Evolutionary conservation across 176 grass and related monocot genomes (phyloP), one percentile per base, ranked within the genome.

Genomic region (Zoysia pacifica): DNA sequence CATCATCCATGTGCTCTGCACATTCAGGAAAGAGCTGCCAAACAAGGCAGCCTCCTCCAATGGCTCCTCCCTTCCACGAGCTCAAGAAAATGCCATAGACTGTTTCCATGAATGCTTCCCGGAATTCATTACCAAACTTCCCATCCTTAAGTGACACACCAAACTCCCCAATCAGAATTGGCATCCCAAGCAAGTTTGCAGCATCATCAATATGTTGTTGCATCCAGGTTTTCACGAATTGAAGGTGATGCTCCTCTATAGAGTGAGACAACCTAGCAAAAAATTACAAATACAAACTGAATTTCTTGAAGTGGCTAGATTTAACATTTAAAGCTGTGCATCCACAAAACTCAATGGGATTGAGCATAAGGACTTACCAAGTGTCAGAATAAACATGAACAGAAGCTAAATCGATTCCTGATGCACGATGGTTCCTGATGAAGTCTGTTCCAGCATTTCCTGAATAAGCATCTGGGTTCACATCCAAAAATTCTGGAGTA

Each of bases 21-120:
- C 86, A 86, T 87, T 94, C 91, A 53, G 95, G 83, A 61, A 97
- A 98, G 42, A 98, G 92, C 71, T 98, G 92, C 90, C 95, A 94
- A 58, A 94, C 73, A 73, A 98, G 71, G 81, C 83, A 92, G 15
- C 92, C 95, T 78, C 95, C 90, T 13, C 87, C 95, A 59, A 91
- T 59, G 48, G 83, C 86, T 72, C 74, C 88, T 45, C 37, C 68
- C 83, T 81, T 71, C 69, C 81, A 78, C 77, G 87, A 89, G 35
- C 15, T 70, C 66, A 78, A 74, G 72, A 98, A 93, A 69, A 74
- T 89, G 9, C 1, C 39, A 59, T 94, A 91, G 18, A 98, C 88
- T 60, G 66, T 89, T 49, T 91, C 40, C 63, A 98, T 91, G 79
- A 89, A 98, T 65, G 67, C 39, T 82, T 98, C 83, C 20, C 76